Percentiles rank a stretch among this genome's conserved stretches.
These are phyloP conservation scores for Penicillium expansum DNA, from an alignment of 2,329 filamentous ascomycete genomes.

Conservation along the genomic window DNA sequence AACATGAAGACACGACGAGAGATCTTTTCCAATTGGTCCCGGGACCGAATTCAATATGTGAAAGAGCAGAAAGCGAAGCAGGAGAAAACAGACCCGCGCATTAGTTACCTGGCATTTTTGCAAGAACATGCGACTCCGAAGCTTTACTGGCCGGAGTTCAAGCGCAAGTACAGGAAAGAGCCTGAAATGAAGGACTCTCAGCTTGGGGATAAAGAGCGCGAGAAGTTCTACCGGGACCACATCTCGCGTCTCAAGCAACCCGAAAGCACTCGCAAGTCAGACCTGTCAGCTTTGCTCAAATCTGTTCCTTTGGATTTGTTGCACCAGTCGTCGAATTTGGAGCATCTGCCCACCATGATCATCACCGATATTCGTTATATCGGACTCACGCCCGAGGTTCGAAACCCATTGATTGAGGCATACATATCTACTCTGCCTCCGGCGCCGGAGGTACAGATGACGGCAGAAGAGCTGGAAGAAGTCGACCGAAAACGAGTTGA, in stretches of 20 bases:
- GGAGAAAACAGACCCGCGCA: constrained; percentile 76
- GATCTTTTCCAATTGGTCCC: constrained; percentile 79
- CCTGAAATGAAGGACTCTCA: constrained; percentile 60
- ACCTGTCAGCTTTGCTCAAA: constrained; percentile 46
- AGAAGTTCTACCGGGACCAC: constrained; percentile 50
- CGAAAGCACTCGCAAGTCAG: constrained; percentile 47
- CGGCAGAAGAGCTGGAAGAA: constrained; percentile 39
- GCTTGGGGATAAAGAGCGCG: constrained; percentile 48
- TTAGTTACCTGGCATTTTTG: constrained; percentile 78
- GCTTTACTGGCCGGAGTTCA: constrained; percentile 97
- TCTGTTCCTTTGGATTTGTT: constrained; percentile 41
- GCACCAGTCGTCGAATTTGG: constrained; percentile 40
- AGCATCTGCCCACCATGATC: constrained; percentile 41
- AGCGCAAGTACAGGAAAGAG: constrained; percentile 82
- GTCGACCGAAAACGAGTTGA: constrained; percentile 39
- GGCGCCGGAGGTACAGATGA: constrained; percentile 38
- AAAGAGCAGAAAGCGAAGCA: constrained; percentile 71
- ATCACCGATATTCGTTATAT: constrained; percentile 48
- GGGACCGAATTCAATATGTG: constrained; percentile 69
- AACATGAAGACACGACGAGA: constrained; percentile 81
- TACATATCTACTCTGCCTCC: constrained; percentile 45
- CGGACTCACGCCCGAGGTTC: constrained; percentile 38
- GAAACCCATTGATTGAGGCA: constrained; percentile 43
- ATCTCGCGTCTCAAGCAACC: constrained; percentile 47
- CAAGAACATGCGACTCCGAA: constrained; percentile 81